Conservation (phyloP, 1,284 basidiomycete species). For the Pulchroboletus neoregius region DNA sequence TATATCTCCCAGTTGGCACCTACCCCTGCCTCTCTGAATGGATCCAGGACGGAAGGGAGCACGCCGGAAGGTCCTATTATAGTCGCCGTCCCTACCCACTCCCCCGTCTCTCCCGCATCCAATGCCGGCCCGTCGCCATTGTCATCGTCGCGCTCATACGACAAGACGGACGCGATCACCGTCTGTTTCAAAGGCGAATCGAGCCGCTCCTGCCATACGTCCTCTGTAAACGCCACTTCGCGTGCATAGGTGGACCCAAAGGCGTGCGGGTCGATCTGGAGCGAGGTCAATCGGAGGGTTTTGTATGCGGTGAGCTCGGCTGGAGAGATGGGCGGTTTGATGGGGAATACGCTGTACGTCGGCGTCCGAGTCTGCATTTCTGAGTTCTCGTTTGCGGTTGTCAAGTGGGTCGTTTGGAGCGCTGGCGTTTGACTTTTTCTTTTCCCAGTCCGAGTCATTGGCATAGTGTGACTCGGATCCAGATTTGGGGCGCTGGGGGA, state of each 20-base stretch:
- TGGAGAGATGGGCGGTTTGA: constrained; percentile 14
- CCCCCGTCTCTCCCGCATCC: constrained; percentile 1
- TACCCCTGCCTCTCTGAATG: constrained; percentile 15
- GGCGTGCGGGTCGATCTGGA: constrained; percentile 34
- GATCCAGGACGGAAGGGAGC: constrained; percentile 8
- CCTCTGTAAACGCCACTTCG: constrained; percentile 31
- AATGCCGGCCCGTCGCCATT: background rate
- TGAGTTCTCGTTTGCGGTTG: too few species aligned
- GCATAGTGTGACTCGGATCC: too few species aligned
- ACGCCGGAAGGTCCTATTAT: constrained; percentile 30
- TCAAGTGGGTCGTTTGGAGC: too few species aligned
- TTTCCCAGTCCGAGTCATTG: too few species aligned
- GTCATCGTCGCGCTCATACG: background rate
- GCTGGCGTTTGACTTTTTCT: too few species aligned
- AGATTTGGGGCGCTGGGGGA: too few species aligned
- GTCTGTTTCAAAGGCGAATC: constrained; percentile 26
- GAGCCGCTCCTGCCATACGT: constrained; percentile 34
- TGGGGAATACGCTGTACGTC: constrained; percentile 16
- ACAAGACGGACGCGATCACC: constrained; percentile 23
- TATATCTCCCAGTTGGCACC: constrained; percentile 24
- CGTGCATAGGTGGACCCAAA: constrained; percentile 36
- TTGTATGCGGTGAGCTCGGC: constrained; percentile 28
- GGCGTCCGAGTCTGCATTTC: background rate
- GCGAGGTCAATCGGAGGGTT: constrained; percentile 32
- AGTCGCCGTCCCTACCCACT: constrained; percentile 34